A percentile compares a stretch with the other conserved stretches of the same genome.
phyloP scores from a whole-genome alignment of 169 alveolate genomes.

The Babesia divergens region DNA sequence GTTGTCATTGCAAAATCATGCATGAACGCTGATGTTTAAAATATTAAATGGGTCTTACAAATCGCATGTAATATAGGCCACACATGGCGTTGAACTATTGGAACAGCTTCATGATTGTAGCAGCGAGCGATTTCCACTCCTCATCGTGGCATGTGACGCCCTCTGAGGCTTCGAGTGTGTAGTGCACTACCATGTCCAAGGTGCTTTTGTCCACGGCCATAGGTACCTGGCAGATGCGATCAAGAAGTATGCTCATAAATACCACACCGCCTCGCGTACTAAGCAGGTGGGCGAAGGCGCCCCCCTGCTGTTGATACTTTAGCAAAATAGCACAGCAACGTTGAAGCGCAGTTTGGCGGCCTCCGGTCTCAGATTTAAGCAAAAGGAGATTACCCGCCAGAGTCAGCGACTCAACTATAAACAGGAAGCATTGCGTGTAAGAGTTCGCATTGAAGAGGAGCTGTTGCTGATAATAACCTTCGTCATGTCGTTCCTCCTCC shows the following conservation, averaged over 20 bases:
- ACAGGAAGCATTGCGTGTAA: slow-evolving; percentile 33
- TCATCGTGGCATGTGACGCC: slow-evolving; percentile 26
- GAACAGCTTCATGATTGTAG: slow-evolving; percentile 52
- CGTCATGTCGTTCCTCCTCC: background rate
- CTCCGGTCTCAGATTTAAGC: slow-evolving; percentile 40
- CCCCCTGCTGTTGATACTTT: slow-evolving; percentile 9
- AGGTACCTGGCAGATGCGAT: slow-evolving; percentile 23
- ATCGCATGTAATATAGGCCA: background rate
- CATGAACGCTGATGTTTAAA: no score
- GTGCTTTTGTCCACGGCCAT: slow-evolving; percentile 53
- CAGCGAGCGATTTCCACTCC: slow-evolving; percentile 61
- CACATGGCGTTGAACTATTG: background rate
- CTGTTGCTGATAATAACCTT: slow-evolving; percentile 18
- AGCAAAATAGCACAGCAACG: slow-evolving; percentile 39
- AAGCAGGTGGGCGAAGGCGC: slow-evolving; percentile 24
- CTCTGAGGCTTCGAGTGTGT: slow-evolving; percentile 61
- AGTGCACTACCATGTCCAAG: slow-evolving; percentile 55
- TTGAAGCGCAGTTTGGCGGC: slow-evolving; percentile 55
- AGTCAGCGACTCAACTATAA: slow-evolving; percentile 45
- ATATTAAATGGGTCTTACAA: no score
- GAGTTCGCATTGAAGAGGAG: slow-evolving; percentile 25
- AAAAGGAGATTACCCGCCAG: slow-evolving; percentile 54
- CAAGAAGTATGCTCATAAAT: slow-evolving; percentile 55
- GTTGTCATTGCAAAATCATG: no score
- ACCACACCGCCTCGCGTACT: slow-evolving; percentile 44